Evolutionary conservation across 495 filamentous ascomycete species (phyloP), one percentile per base, ranked within the genome.

Genomic region (Aspergillus funiculosus): DNA sequence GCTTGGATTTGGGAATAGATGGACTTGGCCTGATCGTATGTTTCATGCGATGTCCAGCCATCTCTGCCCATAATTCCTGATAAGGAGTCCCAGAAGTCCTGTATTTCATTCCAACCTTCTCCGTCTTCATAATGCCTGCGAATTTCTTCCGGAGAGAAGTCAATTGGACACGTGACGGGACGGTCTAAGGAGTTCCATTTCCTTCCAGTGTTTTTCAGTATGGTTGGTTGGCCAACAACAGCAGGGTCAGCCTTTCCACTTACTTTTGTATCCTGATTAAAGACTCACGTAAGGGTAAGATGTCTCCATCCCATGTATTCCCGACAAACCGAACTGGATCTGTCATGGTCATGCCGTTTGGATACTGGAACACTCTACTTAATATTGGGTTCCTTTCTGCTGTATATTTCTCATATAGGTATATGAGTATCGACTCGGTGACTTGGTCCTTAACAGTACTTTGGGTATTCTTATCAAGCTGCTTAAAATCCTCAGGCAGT

Each of bases 301-400:
- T 48, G 4, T 60, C 61, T 20, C 53, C 58, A 44, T 61, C 56
- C 48, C 45, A 61, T 19, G 51, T 53, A 24, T 56, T 35, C 22
- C 55, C 58, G 15, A 41, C 42, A 43, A 59, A 64, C 5, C 52
- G 28, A 4, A 55, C 43, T 8, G 48, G 39, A 24, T 61, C 46
- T 27, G 46, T 50, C 24, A 38, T 32, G 36, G 26, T 51, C 32
- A 17, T 25, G 10, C 48, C 44, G 22, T 48, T 22, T 10, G 13
- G 15, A 22, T 34, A 37, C 3, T 21, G 31, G 18, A 53, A 26
- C 4, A 54, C 24, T 41, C 39, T 46, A n/a, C 26, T 41, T n/a
- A 3, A 51, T 39, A 10, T 47, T 36, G 13, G 43, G 43, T 0
- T 22, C 15, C 2, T 51, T 39, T 36, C 46, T 39, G 31, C 51